Evolutionary conservation across 169 alveolate genomes (phyloP).

Genomic region (Babesia ovata): DNA sequence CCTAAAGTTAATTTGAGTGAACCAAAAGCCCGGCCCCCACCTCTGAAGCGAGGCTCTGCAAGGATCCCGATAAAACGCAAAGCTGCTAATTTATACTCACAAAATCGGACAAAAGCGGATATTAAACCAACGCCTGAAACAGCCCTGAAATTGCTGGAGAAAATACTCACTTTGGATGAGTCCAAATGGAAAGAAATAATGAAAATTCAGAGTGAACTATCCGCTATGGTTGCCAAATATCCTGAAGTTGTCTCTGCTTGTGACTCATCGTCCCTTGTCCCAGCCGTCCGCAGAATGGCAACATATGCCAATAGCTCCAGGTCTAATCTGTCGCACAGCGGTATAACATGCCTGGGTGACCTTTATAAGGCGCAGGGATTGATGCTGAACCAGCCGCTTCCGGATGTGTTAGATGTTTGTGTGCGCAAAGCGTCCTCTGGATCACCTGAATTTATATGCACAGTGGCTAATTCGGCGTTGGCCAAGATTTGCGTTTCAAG

Average conservation of each 20-base stretch:
- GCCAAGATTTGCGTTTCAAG: constrained; percentile 37
- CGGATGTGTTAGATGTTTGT: constrained; percentile 37
- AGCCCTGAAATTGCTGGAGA: constrained; percentile 27
- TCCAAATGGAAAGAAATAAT: constrained; percentile 35
- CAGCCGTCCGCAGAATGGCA: constrained; percentile 30
- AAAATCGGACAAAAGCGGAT: not conserved
- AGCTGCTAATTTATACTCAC: not conserved
- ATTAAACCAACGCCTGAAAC: constrained; percentile 38
- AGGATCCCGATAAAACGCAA: constrained; percentile 21
- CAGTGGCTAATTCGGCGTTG: constrained; percentile 47
- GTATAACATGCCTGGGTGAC: constrained; percentile 51
- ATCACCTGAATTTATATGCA: constrained; percentile 60
- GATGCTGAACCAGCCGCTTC: constrained; percentile 16
- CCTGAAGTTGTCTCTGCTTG: constrained; percentile 40
- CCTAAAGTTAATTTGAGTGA: not conserved
- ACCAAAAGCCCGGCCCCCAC: constrained; percentile 39
- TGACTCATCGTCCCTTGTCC: constrained; percentile 25
- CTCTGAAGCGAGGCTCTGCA: constrained; percentile 59
- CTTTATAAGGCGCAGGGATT: constrained; percentile 19
- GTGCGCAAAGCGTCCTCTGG: constrained; percentile 55
- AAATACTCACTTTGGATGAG: constrained; percentile 32
- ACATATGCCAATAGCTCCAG: constrained; percentile 52
- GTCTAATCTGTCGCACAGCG: constrained; percentile 48
- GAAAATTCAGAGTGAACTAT: constrained; percentile 60
- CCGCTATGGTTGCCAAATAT: constrained; percentile 13